Percentiles rank a stretch among this genome's conserved stretches.
Evolutionary conservation across 2,329 filamentous ascomycete species (phyloP).

Genomic region (Aspergillus persii): DNA sequence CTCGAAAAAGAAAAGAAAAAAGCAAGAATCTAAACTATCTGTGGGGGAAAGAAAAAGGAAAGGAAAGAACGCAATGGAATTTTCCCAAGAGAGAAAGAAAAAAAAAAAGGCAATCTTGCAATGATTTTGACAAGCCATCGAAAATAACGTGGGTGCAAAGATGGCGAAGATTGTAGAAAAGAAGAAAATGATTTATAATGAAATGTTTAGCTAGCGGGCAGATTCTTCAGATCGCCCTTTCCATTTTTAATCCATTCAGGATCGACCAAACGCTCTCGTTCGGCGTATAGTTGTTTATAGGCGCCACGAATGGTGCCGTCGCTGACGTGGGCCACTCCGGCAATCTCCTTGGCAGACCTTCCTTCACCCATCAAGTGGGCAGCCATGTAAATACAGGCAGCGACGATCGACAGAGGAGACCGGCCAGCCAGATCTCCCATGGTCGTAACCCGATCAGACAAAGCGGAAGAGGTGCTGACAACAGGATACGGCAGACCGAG

Average conservation of each 20-base stretch:
- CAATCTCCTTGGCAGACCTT: conserved; percentile 82
- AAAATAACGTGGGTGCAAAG: not conserved
- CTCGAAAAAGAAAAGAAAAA: not conserved
- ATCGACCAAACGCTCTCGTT: conserved; percentile 71
- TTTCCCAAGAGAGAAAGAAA: not conserved
- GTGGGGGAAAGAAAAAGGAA: not conserved
- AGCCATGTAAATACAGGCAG: conserved; percentile 95
- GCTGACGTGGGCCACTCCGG: conserved; percentile 79
- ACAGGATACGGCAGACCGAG: conserved; percentile 73
- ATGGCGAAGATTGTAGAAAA: not conserved
- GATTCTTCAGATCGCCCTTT: conserved; percentile 66
- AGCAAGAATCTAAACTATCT: conserved; percentile 5
- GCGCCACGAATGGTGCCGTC: conserved; percentile 96
- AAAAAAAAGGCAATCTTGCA: not conserved
- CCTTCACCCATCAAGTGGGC: conserved; percentile 79
- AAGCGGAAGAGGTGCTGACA: conserved; percentile 73
- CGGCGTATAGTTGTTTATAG: conserved; percentile 81
- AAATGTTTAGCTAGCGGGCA: conserved; percentile 54
- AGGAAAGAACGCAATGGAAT: not conserved
- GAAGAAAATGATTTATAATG: not conserved
- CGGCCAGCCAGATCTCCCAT: conserved; percentile 84
- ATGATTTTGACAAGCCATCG: not conserved
- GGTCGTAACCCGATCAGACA: conserved; percentile 74
- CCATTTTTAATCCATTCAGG: conserved; percentile 71
- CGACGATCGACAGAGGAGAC: conserved; percentile 89